These are phyloP conservation scores for Coemansia sp. DNA, from an alignment of 192 early-diverging fungal species.

Conservation along the genomic window DNA sequence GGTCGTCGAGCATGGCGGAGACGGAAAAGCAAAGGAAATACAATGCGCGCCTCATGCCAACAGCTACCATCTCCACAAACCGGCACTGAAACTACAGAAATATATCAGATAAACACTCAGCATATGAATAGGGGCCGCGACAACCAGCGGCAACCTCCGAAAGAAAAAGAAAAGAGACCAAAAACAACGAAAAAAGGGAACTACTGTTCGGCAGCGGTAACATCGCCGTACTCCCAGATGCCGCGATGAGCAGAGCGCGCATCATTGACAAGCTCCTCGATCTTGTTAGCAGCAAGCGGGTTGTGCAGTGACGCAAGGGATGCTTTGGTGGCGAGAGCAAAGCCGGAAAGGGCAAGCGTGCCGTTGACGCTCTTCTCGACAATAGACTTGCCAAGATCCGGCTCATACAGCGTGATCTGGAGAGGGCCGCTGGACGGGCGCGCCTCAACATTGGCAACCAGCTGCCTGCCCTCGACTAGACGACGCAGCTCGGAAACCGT, in stretches of 20 bases:
- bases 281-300: constrained; percentile 19
- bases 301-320: constrained; percentile 37
- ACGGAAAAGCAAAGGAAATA: too few species aligned
- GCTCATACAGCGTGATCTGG: constrained; percentile 70
- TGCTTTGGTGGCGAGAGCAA: constrained; percentile 55
- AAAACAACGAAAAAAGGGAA: neutral
- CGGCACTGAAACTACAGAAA: neutral
- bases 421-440: constrained; percentile 56
- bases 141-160: neutral
- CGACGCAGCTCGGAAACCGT: constrained; percentile 71
- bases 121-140: neutral
- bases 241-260: constrained; percentile 38
- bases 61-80: too few species aligned
- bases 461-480: constrained; percentile 60
- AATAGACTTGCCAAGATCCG: constrained; percentile 56
- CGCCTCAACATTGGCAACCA: constrained; percentile 76
- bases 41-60: too few species aligned
- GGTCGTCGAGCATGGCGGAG: too few species aligned
- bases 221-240: constrained; percentile 52
- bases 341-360: constrained; percentile 66
- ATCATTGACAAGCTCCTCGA: constrained; percentile 45
- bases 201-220: constrained; percentile 29
- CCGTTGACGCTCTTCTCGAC: constrained; percentile 69
- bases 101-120: neutral
- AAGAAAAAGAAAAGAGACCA: neutral